Evolutionary conservation across 2,329 filamentous ascomycete genomes (phyloP).

Genomic region (Verticillium albo-atrum): DNA sequence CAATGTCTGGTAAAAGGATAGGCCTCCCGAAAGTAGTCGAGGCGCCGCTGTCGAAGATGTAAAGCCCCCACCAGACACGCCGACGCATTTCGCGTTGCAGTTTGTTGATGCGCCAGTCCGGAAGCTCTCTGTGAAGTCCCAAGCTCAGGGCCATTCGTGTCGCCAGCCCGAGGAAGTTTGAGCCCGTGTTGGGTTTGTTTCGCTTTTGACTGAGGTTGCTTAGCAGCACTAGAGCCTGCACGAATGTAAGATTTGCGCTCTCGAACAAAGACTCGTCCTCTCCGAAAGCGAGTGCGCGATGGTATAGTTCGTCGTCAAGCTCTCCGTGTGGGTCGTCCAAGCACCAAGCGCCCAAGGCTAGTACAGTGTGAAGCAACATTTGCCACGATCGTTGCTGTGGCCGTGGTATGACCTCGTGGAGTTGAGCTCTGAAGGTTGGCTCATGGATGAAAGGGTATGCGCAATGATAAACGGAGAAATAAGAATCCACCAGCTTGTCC

Average conservation of each 20-base stretch:
- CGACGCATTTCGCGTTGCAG: constrained; percentile 30
- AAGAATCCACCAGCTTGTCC: constrained; percentile 26
- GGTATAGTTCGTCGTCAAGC: constrained; percentile 23
- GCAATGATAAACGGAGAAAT: constrained; percentile 38
- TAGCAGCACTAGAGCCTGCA: constrained; percentile 23
- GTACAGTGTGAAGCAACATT: constrained; percentile 29
- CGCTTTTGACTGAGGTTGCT: constrained; percentile 41
- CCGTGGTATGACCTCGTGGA: constrained; percentile 24
- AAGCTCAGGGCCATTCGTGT: constrained; percentile 41
- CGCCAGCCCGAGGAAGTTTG: constrained; percentile 41
- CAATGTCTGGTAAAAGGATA: constrained; percentile 19
- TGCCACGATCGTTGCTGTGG: constrained; percentile 24
- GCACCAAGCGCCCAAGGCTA: constrained; percentile 31
- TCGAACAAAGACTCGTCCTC: constrained; percentile 24
- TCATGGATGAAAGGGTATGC: constrained; percentile 43
- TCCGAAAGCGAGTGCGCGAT: constrained; percentile 19
- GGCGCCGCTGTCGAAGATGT: constrained; percentile 40
- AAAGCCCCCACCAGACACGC: constrained; percentile 37
- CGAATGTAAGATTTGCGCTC: constrained; percentile 24
- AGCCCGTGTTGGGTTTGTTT: constrained; percentile 43
- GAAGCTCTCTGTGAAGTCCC: constrained; percentile 39
- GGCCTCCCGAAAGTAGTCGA: constrained; percentile 37
- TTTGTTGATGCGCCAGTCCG: constrained; percentile 23
- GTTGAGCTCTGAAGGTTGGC: constrained; percentile 33
- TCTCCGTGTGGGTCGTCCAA: constrained; percentile 18